Percentiles rank a stretch among this genome's conserved stretches.
phyloP scores from a whole-genome alignment of 129 eudicot genomes.

The Glebionis coronaria region DNA sequence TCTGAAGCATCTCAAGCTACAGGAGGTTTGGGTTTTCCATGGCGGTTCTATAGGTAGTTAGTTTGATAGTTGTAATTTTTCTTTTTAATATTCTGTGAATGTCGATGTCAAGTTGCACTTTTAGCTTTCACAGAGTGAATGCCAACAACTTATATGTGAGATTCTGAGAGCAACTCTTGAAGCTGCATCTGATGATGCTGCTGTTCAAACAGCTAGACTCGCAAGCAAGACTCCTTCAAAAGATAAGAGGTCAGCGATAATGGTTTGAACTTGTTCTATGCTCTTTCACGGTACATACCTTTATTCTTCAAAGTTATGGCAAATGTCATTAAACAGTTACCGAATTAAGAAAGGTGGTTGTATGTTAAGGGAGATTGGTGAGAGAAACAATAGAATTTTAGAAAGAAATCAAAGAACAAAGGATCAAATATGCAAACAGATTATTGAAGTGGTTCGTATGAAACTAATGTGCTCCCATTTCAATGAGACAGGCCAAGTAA shows the following conservation, averaged over 20 bases:
- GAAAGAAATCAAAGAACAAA: no score
- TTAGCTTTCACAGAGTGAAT: constrained; percentile 69
- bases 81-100: constrained; percentile 1
- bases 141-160: constrained; percentile 98
- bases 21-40: constrained; percentile 96
- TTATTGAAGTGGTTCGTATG: no score
- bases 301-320: background rate
- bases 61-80: constrained; percentile 7
- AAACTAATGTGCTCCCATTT: no score
- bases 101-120: constrained; percentile 4
- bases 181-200: constrained; percentile 98
- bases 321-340: no score
- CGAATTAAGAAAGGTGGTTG: no score
- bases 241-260: constrained; percentile 65
- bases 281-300: background rate
- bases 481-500: no score
- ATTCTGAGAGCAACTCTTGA: constrained; percentile 98
- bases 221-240: constrained; percentile 84
- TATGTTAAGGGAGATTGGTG: no score
- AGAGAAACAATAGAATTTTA: no score
- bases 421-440: no score
- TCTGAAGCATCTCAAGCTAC: constrained; percentile 78
- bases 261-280: background rate
- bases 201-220: constrained; percentile 96
- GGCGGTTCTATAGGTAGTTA: constrained; percentile 79